Evolutionary conservation across 2,329 filamentous ascomycete species (phyloP), one percentile per base, ranked within the genome.

Genomic region (Arthrobotrys sphaeroides): DNA sequence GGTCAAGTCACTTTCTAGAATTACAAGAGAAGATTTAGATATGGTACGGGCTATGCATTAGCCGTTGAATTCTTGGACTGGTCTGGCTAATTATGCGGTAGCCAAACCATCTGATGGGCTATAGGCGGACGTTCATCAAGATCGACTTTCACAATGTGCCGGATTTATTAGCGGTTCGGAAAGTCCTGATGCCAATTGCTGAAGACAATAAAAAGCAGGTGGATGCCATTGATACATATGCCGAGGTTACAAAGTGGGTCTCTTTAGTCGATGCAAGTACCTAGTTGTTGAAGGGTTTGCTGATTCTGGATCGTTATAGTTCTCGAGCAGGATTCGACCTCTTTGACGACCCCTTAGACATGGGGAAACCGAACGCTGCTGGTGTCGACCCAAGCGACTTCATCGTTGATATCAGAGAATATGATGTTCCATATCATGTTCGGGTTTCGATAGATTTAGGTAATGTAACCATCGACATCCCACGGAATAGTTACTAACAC

Each of bases 361-460:
- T 87, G 90, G 60, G 66, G 26, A 89, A 90, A 87, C 86, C 87
- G 84, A 93, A 90, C 85, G 88, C 87, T 82, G 86, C 86, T 78
- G 90, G 93, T 84, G 86, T 90, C 79, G 94, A 98, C 83, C 93
- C 94, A 73, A 97, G 93, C 86, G 94, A 98, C 86, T 97, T 90
- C 83, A 93, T 99, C 87, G 88, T 97, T 84, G 96, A 99, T 87
- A 96, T 99, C 82, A 90, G 95, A 86, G 95, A 99, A 85, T 99
- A 96, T 83, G 95, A 99, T 84, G 96, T 99, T 80, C 96, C 95
- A 78, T 99, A 99, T 85, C 95, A 99, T 86, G 95, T 99, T 81
- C 89, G 95, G 87, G 94, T 99, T 84, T 92, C 96, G 84, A 99
- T 99, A 84, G 95, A 99, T 84, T 88, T 93, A 86, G 87, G 91